phyloP scores from a whole-genome alignment of 352 stramenopile species.

The Phytophthora ohioensis region DNA sequence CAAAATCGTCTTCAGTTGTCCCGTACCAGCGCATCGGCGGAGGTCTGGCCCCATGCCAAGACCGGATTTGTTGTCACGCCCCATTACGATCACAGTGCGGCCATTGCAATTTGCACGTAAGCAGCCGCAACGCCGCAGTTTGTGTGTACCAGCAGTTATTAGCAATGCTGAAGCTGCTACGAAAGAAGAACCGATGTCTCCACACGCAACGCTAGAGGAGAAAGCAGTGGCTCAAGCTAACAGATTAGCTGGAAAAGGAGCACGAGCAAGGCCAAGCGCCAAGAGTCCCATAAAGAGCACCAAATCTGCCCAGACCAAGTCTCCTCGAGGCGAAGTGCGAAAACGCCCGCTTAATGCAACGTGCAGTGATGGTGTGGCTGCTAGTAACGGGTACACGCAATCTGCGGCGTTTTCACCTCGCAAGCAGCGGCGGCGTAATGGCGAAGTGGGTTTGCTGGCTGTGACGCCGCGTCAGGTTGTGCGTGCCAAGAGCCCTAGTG shows the following conservation, averaged over 20 bases:
- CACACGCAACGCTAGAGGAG: conserved; percentile 24
- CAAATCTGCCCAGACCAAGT: conserved; percentile 36
- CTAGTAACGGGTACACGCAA: conserved; percentile 15
- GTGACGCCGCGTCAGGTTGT: conserved; percentile 46
- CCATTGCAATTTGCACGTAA: conserved; percentile 54
- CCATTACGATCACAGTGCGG: conserved; percentile 70
- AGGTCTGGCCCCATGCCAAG: conserved; percentile 51
- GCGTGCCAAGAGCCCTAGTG: conserved; percentile 32
- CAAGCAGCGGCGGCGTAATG: conserved; percentile 50
- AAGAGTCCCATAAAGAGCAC: conserved; percentile 43
- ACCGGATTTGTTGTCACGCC: conserved; percentile 55
- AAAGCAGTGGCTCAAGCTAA: conserved; percentile 24
- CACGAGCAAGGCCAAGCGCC: conserved; percentile 9
- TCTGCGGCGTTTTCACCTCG: conserved; percentile 43
- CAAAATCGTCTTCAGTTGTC: conserved; percentile 79
- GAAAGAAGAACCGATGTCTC: conserved; percentile 23
- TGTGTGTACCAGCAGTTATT: conserved; percentile 17
- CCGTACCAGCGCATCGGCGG: conserved; percentile 37
- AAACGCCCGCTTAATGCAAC: conserved; percentile 29
- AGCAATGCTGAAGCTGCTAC: conserved; percentile 15
- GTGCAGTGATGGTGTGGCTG: conserved; percentile 15
- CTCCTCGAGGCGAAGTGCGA: conserved; percentile 35
- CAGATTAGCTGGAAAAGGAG: conserved; percentile 34
- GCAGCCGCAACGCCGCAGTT: conserved; percentile 29
- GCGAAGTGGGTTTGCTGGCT: conserved; percentile 29